These are phyloP conservation scores for Termitomyces heimii DNA, from an alignment of 768 basidiomycete species.

Conservation along the genomic window DNA sequence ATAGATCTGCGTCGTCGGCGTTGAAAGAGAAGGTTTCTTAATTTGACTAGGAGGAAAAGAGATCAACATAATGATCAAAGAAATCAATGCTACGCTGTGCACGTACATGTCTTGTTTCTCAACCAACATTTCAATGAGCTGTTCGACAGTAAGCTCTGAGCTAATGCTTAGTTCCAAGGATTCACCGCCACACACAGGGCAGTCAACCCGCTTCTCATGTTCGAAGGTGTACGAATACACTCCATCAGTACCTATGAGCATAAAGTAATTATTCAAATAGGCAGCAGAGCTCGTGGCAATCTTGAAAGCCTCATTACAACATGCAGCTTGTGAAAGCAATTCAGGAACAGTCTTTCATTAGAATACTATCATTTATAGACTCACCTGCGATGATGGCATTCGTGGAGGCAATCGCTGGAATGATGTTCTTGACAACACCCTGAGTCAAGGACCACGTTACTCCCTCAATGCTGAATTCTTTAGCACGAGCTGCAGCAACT, in stretches of 20 bases:
- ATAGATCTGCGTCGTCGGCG: constrained; percentile 73
- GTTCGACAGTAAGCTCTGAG: constrained; percentile 74
- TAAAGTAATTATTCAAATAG: constrained; percentile 95
- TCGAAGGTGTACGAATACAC: constrained; percentile 98
- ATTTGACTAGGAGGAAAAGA: constrained; percentile 66
- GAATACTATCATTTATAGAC: constrained; percentile 11
- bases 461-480: constrained; percentile 95
- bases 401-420: constrained; percentile 97
- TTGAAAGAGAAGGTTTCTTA: constrained; percentile 90
- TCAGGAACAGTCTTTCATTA: not conserved
- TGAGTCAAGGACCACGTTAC: constrained; percentile 98
- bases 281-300: constrained; percentile 94
- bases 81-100: not conserved
- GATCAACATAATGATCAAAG: not conserved
- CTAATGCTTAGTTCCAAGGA: constrained; percentile 67
- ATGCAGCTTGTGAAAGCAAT: constrained; percentile 58
- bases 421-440: constrained; percentile 99
- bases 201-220: constrained; percentile 87
- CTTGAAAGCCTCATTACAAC: constrained; percentile 99
- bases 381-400: constrained; percentile 96
- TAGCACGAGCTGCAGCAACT: constrained; percentile 73
- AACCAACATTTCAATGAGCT: constrained; percentile 79
- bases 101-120: constrained; percentile 90
- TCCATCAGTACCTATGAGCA: constrained; percentile 95
- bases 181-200: constrained; percentile 96